These are phyloP conservation scores for Trypanosoma platydactyli DNA, from an alignment of 208 protist genomes.

Conservation along the genomic window DNA sequence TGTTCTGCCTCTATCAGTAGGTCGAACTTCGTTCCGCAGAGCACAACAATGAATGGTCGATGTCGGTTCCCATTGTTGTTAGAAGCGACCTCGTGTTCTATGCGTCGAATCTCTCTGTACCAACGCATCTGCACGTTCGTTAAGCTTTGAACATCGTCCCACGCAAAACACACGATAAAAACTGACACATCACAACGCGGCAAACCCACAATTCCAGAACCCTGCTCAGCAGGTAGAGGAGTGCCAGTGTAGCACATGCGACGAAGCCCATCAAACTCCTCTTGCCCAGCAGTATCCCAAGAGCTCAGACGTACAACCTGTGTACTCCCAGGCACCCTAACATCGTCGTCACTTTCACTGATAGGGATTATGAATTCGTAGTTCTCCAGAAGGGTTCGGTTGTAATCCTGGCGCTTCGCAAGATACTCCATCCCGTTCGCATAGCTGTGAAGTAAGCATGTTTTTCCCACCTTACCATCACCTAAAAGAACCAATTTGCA, in stretches of 20 bases:
- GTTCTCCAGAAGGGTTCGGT: constrained; percentile 85
- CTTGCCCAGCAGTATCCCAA: constrained; percentile 88
- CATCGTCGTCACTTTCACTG: constrained; percentile 42
- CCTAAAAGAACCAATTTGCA: constrained; percentile 49
- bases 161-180: constrained; percentile 32
- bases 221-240: background rate
- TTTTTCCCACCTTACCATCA: constrained; percentile 59
- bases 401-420: constrained; percentile 29
- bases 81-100: constrained; percentile 13
- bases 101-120: constrained; percentile 25
- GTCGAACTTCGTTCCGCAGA: constrained; percentile 30
- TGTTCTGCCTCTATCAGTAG: constrained; percentile 12
- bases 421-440: constrained; percentile 55
- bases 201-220: background rate
- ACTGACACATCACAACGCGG: constrained; percentile 23
- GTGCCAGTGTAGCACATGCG: constrained; percentile 50
- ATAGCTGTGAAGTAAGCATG: constrained; percentile 38
- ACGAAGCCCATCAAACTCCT: constrained; percentile 94
- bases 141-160: constrained; percentile 23
- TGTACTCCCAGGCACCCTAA: constrained; percentile 5
- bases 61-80: background rate
- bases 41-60: constrained; percentile 19
- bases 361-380: constrained; percentile 49
- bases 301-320: constrained; percentile 53
- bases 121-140: constrained; percentile 31